Conservation (phyloP, 2,329 filamentous ascomycete species). For the Aspergillus japonicus region DNA sequence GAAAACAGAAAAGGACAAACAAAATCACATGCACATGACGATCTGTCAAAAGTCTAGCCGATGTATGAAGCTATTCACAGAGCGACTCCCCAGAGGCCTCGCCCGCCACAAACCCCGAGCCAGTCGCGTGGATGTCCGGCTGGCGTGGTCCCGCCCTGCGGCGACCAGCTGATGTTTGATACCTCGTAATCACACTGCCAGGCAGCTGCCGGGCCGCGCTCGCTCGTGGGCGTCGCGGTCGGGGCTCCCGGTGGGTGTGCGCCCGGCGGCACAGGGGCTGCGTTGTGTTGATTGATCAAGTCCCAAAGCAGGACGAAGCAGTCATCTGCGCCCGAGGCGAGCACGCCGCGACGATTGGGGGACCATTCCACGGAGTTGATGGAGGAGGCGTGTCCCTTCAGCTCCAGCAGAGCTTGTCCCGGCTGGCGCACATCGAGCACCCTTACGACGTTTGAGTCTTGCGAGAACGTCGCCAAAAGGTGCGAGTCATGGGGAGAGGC, state of each 20-base stretch:
- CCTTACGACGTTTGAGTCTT: conserved; percentile 86
- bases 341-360: conserved; percentile 76
- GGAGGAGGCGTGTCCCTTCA: conserved; percentile 80
- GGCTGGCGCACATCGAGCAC: conserved; percentile 96
- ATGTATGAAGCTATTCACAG: conserved; percentile 27
- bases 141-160: conserved; percentile 38
- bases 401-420: conserved; percentile 88
- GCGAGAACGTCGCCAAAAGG: conserved; percentile 93
- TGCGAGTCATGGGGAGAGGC: conserved; percentile 95
- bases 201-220: conserved; percentile 46
- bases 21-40: conserved; percentile 5
- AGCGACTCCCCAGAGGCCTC: conserved; percentile 47
- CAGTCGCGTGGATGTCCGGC: conserved; percentile 38
- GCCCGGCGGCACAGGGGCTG: conserved; percentile 47
- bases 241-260: conserved; percentile 26
- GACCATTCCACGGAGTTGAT: conserved; percentile 98
- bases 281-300: conserved; percentile 67
- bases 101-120: conserved; percentile 48
- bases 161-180: conserved; percentile 50
- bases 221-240: conserved; percentile 37
- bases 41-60: conserved; percentile 9
- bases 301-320: conserved; percentile 93
- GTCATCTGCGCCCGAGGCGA: conserved; percentile 91
- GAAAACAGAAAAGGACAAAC: conserved; percentile 11
- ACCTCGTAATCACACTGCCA: conserved; percentile 50